Evolutionary conservation across 495 filamentous ascomycete genomes (phyloP).

Genomic region (Xylaria sp.): DNA sequence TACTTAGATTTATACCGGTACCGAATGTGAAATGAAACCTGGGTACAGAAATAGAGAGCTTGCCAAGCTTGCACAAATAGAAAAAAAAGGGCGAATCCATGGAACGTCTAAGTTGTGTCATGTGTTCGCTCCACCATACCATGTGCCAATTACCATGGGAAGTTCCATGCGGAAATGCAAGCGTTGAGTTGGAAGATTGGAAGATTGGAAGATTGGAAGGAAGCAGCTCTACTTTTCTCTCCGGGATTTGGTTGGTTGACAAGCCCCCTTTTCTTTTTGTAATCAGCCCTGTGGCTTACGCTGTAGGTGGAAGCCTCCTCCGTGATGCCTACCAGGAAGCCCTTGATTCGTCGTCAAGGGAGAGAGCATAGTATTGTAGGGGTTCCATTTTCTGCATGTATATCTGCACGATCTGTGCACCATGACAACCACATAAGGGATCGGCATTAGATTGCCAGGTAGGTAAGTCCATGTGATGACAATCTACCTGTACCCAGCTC

Average conservation of each 20-base stretch:
- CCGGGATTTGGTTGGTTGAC: background rate
- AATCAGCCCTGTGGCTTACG: slow-evolving; percentile 29
- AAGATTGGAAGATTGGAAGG: background rate
- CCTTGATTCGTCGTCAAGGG: background rate
- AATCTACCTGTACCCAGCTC: background rate
- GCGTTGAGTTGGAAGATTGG: background rate
- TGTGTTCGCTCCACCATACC: background rate
- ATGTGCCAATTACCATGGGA: background rate
- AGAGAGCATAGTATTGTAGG: background rate
- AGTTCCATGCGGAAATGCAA: background rate
- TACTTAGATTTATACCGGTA: too few species aligned
- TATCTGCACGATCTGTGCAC: slow-evolving; percentile 27
- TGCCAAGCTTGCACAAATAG: slow-evolving; percentile 15
- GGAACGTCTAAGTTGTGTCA: background rate
- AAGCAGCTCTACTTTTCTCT: background rate
- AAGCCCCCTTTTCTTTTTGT: slow-evolving; percentile 13
- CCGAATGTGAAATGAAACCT: slow-evolving; percentile 17
- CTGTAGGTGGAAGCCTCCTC: slow-evolving; percentile 1
- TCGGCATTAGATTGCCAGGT: slow-evolving; percentile 14
- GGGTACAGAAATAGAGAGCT: slow-evolving; percentile 5
- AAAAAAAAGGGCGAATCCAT: background rate
- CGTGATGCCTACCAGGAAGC: background rate
- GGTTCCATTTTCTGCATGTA: slow-evolving; percentile 9
- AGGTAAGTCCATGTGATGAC: background rate
- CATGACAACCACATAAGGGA: background rate